Base-by-base conservation (phyloP, 352 stramenopile species). In the Pythium scleroteichum region DNA sequence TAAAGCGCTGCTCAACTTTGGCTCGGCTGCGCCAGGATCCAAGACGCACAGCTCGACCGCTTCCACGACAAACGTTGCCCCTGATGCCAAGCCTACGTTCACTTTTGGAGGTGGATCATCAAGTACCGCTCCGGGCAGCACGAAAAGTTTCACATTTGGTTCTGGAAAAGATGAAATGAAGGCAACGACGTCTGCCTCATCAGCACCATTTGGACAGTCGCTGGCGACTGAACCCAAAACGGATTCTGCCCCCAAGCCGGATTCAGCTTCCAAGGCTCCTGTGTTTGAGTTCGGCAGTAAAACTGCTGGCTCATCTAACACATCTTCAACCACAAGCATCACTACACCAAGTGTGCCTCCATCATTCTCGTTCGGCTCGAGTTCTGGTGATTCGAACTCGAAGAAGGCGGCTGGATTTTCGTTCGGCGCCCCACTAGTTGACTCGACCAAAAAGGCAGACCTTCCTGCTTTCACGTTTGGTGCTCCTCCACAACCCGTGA, bases 271-370 rank as follows among this genome's bases (percentile, higher is more conserved):
- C 17, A 38, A 44, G 27, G 51, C 75, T 29, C 49, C 73, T 7
- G 59, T 68, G 22, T 87, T 90, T 27, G 75, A 64, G 23, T 90
- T 92, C 33, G 76, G 78, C 3, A 45, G 47, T 4, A 76, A 64
- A 23, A 69, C 75, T 32, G 61, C 68, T 26, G 79, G 83, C 41
- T 75, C 76, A 17, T 86, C 84, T 19, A 35, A 24, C 26, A 62
- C 54, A 19, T 40, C 33, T 7, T 47, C 54, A 7, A 53, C n/a
- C 45, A 10, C 5, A 35, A 35, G 10, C 29, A 5, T 35, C 10
- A 54, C 20, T 10, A 42, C 7, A n/a, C 49, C 5, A 33, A 24
- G 33, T 3, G 24, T 58, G 13, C 22, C 46, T 12, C 14, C 56
- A 17, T 40, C 62, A 22, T 65, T 68, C 27, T 61, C 56, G 2